Conservation (phyloP, 225 moss, liverwort and hornwort genomes). For the Asterella californica region DNA sequence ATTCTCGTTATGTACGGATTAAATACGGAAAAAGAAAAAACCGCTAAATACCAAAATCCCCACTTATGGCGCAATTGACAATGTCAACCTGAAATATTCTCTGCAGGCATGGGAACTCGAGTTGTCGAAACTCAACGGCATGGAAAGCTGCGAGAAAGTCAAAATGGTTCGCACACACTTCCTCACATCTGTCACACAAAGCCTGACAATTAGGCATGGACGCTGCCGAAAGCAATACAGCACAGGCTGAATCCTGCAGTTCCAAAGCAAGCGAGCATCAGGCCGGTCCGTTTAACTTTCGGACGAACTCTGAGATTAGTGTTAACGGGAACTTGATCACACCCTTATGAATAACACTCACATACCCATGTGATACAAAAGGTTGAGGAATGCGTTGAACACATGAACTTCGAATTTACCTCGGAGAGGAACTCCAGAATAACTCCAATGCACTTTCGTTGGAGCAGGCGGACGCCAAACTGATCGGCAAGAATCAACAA, state of each 20-base stretch:
- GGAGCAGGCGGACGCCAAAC: conserved; percentile 70
- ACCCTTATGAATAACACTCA: not conserved
- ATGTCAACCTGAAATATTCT: conserved; percentile 75
- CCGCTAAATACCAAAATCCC: not conserved
- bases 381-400: not conserved
- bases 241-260: conserved; percentile 75
- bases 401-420: conserved; percentile 36
- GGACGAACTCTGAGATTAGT: not conserved
- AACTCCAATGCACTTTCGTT: conserved; percentile 62
- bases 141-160: conserved; percentile 81
- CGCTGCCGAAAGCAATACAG: conserved; percentile 72
- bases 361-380: not conserved
- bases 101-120: conserved; percentile 64
- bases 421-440: conserved; percentile 69
- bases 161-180: conserved; percentile 78
- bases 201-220: conserved; percentile 71
- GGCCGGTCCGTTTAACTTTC: not conserved
- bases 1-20: not conserved
- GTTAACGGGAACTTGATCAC: not conserved
- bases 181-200: conserved; percentile 75
- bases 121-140: conserved; percentile 59
- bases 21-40: not conserved
- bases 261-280: conserved; percentile 8
- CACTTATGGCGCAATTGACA: not conserved
- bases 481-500: conserved; percentile 83